phyloP scores from a whole-genome alignment of 805 yeast species.

The Candida dajiaensis region DNA sequence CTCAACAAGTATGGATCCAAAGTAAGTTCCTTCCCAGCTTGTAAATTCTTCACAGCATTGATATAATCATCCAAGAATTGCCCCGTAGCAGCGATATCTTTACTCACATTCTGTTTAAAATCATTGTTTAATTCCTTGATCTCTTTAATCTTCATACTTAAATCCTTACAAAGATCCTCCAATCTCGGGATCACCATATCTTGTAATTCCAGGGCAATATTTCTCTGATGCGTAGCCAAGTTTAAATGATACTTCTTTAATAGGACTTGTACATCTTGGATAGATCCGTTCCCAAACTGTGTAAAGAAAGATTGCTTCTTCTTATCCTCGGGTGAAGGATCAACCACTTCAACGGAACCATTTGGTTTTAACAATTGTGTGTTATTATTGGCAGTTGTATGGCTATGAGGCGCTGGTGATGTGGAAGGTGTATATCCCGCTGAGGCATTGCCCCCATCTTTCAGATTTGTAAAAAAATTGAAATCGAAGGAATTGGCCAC shows the following conservation, averaged over 20 bases:
- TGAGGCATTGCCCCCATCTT: background rate
- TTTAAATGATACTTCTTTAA: constrained; percentile 64
- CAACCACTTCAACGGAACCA: constrained; percentile 31
- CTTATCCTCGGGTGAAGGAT: constrained; percentile 21
- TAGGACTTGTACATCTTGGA: constrained; percentile 75
- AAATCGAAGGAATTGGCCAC: constrained; percentile 68
- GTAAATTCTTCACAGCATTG: constrained; percentile 53
- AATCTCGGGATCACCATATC: constrained; percentile 59
- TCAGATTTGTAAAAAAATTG: constrained; percentile 30
- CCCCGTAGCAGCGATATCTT: constrained; percentile 66
- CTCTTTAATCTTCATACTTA: constrained; percentile 77
- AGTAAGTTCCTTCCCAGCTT: constrained; percentile 33
- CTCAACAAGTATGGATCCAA: constrained; percentile 78
- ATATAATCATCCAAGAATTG: constrained; percentile 46
- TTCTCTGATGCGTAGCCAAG: constrained; percentile 49
- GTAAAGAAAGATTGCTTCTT: constrained; percentile 50
- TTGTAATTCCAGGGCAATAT: constrained; percentile 49
- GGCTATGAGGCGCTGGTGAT: background rate
- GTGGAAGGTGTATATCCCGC: background rate
- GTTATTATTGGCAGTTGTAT: background rate
- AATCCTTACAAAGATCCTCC: constrained; percentile 65
- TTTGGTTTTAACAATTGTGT: constrained; percentile 18
- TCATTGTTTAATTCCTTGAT: constrained; percentile 77
- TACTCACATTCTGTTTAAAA: constrained; percentile 67
- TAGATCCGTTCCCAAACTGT: constrained; percentile 66